phyloP scores from a whole-genome alignment of 306 rosid genomes.

The Gastrolobium villosum region DNA sequence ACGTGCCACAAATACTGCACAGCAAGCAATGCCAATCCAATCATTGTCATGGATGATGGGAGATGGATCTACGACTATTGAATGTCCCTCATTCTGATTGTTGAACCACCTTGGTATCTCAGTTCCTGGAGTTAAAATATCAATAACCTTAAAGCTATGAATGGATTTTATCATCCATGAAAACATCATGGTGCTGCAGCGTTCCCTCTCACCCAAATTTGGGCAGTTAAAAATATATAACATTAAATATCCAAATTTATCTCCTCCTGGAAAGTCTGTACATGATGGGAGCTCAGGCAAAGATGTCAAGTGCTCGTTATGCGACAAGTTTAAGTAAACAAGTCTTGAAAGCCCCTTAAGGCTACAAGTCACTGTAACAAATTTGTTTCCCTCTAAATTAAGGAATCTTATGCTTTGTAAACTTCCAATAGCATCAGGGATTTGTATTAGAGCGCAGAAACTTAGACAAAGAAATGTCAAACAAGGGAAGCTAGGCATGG shows the following conservation, averaged over 20 bases:
- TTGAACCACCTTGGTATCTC: slow-evolving; percentile 38
- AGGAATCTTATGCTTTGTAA: not conserved
- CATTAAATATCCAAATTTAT: no score
- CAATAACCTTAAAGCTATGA: no score
- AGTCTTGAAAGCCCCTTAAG: not conserved
- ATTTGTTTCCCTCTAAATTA: not conserved
- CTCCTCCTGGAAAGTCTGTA: no score
- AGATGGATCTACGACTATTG: not conserved
- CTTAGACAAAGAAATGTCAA: not conserved
- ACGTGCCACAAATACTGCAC: not conserved
- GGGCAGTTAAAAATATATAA: slow-evolving; percentile 23
- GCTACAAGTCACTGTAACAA: not conserved
- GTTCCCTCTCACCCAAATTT: not conserved
- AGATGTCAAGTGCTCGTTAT: not conserved
- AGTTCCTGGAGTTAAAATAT: slow-evolving; percentile 7
- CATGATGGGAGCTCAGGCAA: not conserved
- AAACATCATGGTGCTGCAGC: not conserved
- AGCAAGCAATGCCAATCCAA: not conserved
- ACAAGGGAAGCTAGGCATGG: not conserved
- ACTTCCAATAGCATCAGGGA: not conserved
- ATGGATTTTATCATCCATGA: slow-evolving; percentile 40
- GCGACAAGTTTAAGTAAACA: not conserved
- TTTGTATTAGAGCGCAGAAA: not conserved
- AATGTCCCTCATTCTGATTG: not conserved
- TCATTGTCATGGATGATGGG: not conserved